Evolutionary conservation across 2,329 filamentous ascomycete species (phyloP), one percentile per base, ranked within the genome.

Genomic region (Thielaviopsis populi): DNA sequence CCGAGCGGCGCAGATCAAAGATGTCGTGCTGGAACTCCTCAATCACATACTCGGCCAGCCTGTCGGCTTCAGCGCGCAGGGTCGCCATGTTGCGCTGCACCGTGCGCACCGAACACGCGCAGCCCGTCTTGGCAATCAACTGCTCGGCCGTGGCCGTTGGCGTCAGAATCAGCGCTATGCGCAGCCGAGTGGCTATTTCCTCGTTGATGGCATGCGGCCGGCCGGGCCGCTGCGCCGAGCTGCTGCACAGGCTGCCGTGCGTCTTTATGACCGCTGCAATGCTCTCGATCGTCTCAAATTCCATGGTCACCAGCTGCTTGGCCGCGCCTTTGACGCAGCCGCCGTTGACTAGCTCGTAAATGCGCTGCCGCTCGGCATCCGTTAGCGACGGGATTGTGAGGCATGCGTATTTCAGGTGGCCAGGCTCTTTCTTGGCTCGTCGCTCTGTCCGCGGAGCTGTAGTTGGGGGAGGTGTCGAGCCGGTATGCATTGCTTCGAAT

Each of bases 91-190:
- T 63, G 5, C 64, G 60, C 58, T 66, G 64, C 11, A 66, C 64
- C 13, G 64, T 66, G 24, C 64, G 61, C 46, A 63, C 58, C 8
- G 64, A 66, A 30, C 64, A 66, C 7, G 64, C 61, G 33, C 64
- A 66, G n/a, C 61, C 58, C 4, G 64, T 63, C 37, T 60, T 54
- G n/a, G 46, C 58, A 37, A 66, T 66, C n/a, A 66, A 19, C 27
- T 66, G 64, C 40, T 66, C 64, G 19, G 64, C 64, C 17, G 64
- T 66, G 15, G 64, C 64, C 11, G 64, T 66, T 22, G 64, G 64
- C 11, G 62, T 58, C 22, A 66, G 42, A 33, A 66, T 63, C 33
- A 66, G 59, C 17, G 64, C 64, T 8, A 66, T 58, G 3, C 64
- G 61, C 19, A 66, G 53, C 6, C 61, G 54, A 2, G 64, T 63